Evolutionary conservation across 345 rosid species (phyloP), one percentile per base, ranked within the genome.

Genomic region (Noccaea caerulescens): DNA sequence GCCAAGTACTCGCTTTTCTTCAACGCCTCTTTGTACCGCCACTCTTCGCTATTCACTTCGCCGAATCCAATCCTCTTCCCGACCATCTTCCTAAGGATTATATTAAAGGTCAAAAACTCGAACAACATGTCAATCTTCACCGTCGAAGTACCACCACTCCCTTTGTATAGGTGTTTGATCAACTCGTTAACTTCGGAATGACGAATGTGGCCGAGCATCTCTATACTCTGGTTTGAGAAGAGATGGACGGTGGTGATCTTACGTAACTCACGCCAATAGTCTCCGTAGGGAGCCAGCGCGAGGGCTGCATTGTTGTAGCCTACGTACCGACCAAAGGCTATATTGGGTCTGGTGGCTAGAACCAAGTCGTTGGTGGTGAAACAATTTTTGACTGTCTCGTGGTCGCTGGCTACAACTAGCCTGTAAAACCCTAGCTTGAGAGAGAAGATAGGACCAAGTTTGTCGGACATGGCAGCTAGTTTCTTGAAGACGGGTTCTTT

Each of bases 201-300:
- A 10, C 86, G 85, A 10, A 85, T 73, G 53, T 81, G 85, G 63
- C 77, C 60, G 0, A 84, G 82, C 69, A 38, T 27, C 42, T 79
- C 85, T 4, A 86, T 68, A 16, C 91, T 74, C 52, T 78, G 82
- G 37, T 45, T 75, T 0, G 93, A 85, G 34, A 89, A 78, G 46
- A 87, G 86, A 72, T 89, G 79, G 12, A 81, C 66, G 34, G 83
- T 83, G 54, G 78, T 61, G n/a, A 87, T 62, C 70, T 84, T 87
- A 34, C 96, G 83, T 33, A 89, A 53, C 45, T 82, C 80, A 3
- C 91, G 86, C 93, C 93, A 89, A 32, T 87, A 86, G 13, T 76
- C 71, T 11, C 93, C 93, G 16, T 89, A 87, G 0, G 88, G 88
- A 8, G 82, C 83, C 7, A 89, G 20, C 4, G 83, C 72, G 2